phyloP scores from a whole-genome alignment of 805 yeast genomes.

The Candida takata region DNA sequence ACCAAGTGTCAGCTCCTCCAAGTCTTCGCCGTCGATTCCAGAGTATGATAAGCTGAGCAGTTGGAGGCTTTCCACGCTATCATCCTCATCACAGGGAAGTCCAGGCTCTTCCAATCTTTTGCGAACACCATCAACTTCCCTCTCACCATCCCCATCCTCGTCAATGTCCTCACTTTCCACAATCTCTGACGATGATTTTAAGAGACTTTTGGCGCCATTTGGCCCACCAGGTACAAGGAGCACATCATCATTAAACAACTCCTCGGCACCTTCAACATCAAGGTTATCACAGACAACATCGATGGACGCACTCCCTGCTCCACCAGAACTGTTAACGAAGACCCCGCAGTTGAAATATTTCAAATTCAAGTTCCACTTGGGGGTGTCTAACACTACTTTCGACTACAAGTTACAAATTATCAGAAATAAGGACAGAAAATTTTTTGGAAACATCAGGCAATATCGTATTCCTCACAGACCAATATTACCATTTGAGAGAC shows the following conservation, averaged over 20 bases:
- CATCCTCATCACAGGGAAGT: conserved; percentile 5
- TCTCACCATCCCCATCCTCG: conserved; percentile 15
- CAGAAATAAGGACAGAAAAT: conserved; percentile 21
- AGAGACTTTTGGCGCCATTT: conserved; percentile 1
- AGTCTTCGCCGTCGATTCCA: conserved; percentile 4
- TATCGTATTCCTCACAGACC: conserved; percentile 7
- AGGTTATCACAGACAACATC: conserved; percentile 6
- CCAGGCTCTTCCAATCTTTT: conserved; percentile 9
- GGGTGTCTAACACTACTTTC: conserved; percentile 33
- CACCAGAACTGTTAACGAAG: conserved; percentile 38
- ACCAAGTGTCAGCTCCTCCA: conserved; percentile 5
- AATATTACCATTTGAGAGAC: conserved; percentile 11
- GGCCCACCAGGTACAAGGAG: conserved; percentile 1
- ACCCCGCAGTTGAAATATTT: conserved; percentile 42
- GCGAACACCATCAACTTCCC: conserved; percentile 8
- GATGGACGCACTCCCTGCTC: conserved; percentile 27
- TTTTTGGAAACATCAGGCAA: background rate
- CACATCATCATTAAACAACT: conserved; percentile 14
- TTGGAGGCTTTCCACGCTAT: conserved; percentile 3
- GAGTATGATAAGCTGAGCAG: conserved; percentile 1
- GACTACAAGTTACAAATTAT: conserved; percentile 23
- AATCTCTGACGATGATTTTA: conserved; percentile 17
- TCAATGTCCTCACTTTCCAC: conserved; percentile 12
- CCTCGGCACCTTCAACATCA: conserved; percentile 4
- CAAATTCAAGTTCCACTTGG: conserved; percentile 39